Conservation (phyloP, 192 early-diverging fungal genomes). For the Coemansia sp. region DNA sequence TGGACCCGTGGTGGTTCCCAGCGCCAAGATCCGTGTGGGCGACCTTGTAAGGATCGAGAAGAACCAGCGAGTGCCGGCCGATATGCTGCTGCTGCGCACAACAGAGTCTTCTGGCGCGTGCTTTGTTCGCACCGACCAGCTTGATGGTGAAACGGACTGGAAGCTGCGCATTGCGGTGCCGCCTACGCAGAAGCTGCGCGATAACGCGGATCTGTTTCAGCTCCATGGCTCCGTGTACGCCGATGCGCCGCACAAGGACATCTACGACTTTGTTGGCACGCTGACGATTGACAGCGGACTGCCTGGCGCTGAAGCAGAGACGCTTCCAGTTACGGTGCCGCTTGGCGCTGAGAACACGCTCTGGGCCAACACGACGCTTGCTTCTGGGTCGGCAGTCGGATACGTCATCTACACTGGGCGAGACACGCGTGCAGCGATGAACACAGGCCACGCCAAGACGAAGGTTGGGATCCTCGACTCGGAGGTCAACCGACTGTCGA, state of each 20-base stretch:
- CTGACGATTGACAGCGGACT: conserved; percentile 50
- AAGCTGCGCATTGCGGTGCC: conserved; percentile 88
- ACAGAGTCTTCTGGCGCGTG: conserved; percentile 81
- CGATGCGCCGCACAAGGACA: conserved; percentile 90
- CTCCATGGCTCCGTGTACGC: conserved; percentile 79
- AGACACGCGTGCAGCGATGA: conserved; percentile 95
- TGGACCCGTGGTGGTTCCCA: conserved; percentile 65
- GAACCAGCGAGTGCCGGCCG: conserved; percentile 89
- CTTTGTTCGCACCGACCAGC: conserved; percentile 95
- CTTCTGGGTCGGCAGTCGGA: conserved; percentile 84
- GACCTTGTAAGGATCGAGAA: conserved; percentile 82
- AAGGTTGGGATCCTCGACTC: conserved; percentile 89
- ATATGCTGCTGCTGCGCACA: conserved; percentile 84
- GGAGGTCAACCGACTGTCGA: conserved; percentile 90
- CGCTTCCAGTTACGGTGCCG: conserved; percentile 53
- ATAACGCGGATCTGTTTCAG: conserved; percentile 61
- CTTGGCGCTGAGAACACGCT: conserved; percentile 88
- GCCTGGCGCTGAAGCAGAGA: neutral
- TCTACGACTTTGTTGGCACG: conserved; percentile 86
- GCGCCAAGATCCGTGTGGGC: conserved; percentile 86
- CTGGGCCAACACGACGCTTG: conserved; percentile 94
- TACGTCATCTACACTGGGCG: conserved; percentile 89
- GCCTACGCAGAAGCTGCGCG: conserved; percentile 70
- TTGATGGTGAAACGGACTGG: conserved; percentile 98
- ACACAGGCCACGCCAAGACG: conserved; percentile 87